Conservation (phyloP, 331 rosid genomes). For the Saraca asoca region DNA sequence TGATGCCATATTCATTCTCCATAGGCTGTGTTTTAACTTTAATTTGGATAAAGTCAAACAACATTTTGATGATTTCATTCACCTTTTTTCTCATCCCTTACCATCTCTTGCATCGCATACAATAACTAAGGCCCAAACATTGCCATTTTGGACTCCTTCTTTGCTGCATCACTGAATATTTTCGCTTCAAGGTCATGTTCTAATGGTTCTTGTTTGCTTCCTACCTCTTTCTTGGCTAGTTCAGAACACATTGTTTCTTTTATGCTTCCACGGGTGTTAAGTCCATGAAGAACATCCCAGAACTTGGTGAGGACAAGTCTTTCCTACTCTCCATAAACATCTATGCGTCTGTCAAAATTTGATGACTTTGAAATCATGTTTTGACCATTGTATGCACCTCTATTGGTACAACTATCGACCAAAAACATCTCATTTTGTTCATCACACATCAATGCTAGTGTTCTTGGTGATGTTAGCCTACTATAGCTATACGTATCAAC, state of each 20-base stretch:
- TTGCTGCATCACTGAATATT: slow-evolving; percentile 30
- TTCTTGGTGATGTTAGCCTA: too few relatives aligned
- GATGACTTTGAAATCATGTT: slow-evolving; percentile 43
- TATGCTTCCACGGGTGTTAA: too few relatives aligned
- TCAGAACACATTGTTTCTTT: slow-evolving; percentile 40
- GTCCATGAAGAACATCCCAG: slow-evolving; percentile 61
- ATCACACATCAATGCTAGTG: too few relatives aligned
- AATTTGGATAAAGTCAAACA: too few relatives aligned
- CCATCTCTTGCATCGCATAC: slow-evolving; percentile 44
- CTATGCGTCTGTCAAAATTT: slow-evolving; percentile 42
- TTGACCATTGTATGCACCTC: slow-evolving; percentile 32
- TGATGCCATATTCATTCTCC: too few relatives aligned
- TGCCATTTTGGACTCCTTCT: slow-evolving; percentile 5
- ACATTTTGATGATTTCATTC: too few relatives aligned
- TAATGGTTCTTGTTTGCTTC: slow-evolving; percentile 54
- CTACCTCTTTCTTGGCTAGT: slow-evolving; percentile 28
- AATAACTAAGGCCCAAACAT: slow-evolving; percentile 41
- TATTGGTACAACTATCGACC: slow-evolving; percentile 42
- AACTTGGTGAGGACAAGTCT: slow-evolving; percentile 58
- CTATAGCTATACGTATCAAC: too few relatives aligned
- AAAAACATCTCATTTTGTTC: too few relatives aligned
- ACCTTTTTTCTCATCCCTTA: slow-evolving; percentile 37
- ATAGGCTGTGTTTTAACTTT: not conserved
- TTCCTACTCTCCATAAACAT: slow-evolving; percentile 60
- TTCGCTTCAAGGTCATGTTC: slow-evolving; percentile 63